Conservation (phyloP, 345 rosid genomes). For the rapeseed (Brassica napus) region DNA sequence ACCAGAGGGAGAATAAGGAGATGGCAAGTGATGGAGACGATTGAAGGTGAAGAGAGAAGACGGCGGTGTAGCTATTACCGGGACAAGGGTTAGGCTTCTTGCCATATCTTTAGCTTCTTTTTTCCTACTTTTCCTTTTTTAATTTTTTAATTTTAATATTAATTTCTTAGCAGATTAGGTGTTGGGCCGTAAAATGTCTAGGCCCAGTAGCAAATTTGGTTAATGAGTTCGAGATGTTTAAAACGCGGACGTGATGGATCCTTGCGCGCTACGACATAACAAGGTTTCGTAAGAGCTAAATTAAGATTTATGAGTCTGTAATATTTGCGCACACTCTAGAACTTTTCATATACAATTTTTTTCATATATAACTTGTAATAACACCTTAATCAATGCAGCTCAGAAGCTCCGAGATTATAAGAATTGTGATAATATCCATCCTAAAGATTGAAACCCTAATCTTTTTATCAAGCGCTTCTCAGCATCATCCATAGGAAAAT, state of each 20-base stretch:
- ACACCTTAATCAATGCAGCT: background rate
- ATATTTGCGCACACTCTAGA: too few relatives aligned
- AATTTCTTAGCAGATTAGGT: too few relatives aligned
- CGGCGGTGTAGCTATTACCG: slow-evolving; percentile 47
- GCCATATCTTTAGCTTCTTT: slow-evolving; percentile 15
- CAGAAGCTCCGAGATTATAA: background rate
- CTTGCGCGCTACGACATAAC: too few relatives aligned
- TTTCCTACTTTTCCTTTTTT: background rate
- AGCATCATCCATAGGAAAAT: background rate
- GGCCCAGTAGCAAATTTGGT: too few relatives aligned
- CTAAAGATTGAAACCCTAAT: background rate
- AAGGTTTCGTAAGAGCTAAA: too few relatives aligned
- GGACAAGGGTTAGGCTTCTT: slow-evolving; percentile 39
- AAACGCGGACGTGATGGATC: too few relatives aligned
- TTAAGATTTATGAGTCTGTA: background rate
- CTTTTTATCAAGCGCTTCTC: background rate
- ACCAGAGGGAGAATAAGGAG: slow-evolving; percentile 50
- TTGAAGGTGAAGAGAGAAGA: slow-evolving; percentile 42
- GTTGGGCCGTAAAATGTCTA: too few relatives aligned
- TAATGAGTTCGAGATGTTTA: too few relatives aligned
- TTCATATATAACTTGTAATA: too few relatives aligned
- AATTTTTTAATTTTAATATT: background rate
- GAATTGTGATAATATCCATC: background rate
- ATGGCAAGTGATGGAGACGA: slow-evolving; percentile 35
- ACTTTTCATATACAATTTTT: too few relatives aligned